Conservation (phyloP, 768 basidiomycete genomes). For the Daedaleopsis nitida region DNA sequence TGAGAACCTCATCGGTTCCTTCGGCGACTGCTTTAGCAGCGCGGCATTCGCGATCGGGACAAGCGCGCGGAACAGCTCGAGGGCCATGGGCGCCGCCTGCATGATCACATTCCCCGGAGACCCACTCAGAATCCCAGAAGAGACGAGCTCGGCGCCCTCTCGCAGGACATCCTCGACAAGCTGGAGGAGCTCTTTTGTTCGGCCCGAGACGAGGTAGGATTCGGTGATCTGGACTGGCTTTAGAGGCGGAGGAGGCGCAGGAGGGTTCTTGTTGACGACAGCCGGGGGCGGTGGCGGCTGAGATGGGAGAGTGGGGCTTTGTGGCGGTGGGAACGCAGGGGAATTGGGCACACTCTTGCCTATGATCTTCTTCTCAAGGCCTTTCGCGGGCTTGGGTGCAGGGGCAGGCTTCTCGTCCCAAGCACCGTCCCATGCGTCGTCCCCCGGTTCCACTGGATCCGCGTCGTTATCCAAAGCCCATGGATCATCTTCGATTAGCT, state of each 20-base stretch:
- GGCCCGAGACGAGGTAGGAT: slow-evolving; percentile 59
- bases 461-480: slow-evolving; percentile 80
- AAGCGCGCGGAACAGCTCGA: slow-evolving; percentile 81
- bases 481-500: slow-evolving; percentile 38
- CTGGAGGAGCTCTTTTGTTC: slow-evolving; percentile 53
- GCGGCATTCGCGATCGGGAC: slow-evolving; percentile 64
- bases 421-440: slow-evolving; percentile 65
- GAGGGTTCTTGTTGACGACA: neutral
- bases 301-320: slow-evolving; percentile 1
- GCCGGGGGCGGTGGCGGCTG: slow-evolving; percentile 4
- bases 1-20: slow-evolving; percentile 69
- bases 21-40: slow-evolving; percentile 48
- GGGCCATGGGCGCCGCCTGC: slow-evolving; percentile 60
- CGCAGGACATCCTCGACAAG: slow-evolving; percentile 62
- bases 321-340: slow-evolving; percentile 14
- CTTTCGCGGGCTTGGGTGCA: slow-evolving; percentile 53
- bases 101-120: slow-evolving; percentile 54
- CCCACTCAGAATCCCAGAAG: slow-evolving; percentile 53
- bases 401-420: slow-evolving; percentile 27
- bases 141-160: slow-evolving; percentile 67
- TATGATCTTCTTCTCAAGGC: slow-evolving; percentile 58
- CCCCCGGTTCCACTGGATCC: slow-evolving; percentile 36
- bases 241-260: slow-evolving; percentile 18
- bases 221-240: slow-evolving; percentile 41
- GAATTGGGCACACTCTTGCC: slow-evolving; percentile 42